Evolutionary conservation across 345 rosid genomes (phyloP).

Genomic region (Theobroma cacao): DNA sequence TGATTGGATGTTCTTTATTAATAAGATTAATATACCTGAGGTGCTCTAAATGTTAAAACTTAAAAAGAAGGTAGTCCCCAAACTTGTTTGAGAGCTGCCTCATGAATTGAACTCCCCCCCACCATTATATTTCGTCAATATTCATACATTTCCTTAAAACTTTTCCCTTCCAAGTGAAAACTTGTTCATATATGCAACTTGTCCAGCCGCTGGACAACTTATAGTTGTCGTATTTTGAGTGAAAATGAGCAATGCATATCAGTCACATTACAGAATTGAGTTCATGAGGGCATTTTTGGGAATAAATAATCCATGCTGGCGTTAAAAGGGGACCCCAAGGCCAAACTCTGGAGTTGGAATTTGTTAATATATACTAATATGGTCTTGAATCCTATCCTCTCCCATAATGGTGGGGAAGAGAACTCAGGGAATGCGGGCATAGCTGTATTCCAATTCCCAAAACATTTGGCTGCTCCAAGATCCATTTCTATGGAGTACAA

Average conservation of each 20-base stretch:
- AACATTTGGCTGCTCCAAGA: not conserved
- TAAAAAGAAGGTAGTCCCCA: no score
- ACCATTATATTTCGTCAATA: no score
- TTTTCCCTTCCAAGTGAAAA: no score
- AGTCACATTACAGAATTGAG: no score
- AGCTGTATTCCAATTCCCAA: constrained; percentile 7
- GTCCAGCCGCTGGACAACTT: no score
- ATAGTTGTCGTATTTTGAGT: not conserved
- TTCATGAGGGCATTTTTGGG: not conserved
- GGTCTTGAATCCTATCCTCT: not conserved
- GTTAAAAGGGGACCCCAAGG: not conserved
- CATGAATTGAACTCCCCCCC: no score
- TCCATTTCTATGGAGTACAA: not conserved
- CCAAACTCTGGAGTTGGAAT: not conserved
- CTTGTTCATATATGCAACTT: no score
- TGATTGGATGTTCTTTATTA: no score
- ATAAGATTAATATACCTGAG: no score
- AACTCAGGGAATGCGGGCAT: not conserved
- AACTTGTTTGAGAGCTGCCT: no score
- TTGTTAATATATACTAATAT: not conserved
- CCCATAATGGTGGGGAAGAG: constrained; percentile 8
- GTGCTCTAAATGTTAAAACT: no score
- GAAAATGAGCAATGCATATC: not conserved
- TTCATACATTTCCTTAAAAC: no score
- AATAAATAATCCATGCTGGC: not conserved